phyloP scores from a whole-genome alignment of 2,329 filamentous ascomycete genomes.

The Ambrosiella beaveri region DNA sequence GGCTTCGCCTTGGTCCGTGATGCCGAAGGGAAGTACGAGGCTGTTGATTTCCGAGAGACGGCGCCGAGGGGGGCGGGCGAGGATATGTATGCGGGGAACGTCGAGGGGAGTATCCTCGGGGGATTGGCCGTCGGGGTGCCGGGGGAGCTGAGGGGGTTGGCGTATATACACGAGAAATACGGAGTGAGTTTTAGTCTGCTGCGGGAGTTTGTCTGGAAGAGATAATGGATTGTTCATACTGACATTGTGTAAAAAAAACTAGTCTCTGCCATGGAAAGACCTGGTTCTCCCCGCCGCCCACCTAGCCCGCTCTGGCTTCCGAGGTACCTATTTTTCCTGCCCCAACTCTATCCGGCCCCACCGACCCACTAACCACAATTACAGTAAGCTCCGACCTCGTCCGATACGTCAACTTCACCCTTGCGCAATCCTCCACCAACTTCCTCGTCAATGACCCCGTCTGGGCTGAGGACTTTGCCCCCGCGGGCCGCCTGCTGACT shows the following conservation, averaged over 20 bases:
- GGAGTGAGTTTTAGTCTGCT: constrained; percentile 27
- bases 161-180: constrained; percentile 58
- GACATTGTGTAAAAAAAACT: neutral
- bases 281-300: constrained; percentile 59
- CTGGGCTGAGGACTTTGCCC: constrained; percentile 81
- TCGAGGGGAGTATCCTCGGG: constrained; percentile 47
- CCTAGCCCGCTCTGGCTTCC: constrained; percentile 58
- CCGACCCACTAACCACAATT: constrained; percentile 13
- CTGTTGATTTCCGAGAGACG: constrained; percentile 77
- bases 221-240: neutral
- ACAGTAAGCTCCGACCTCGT: constrained; percentile 55
- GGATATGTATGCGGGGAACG: constrained; percentile 69
- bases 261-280: constrained; percentile 43
- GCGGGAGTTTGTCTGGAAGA: neutral
- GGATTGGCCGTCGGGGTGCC: constrained; percentile 59
- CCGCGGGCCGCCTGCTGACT: constrained; percentile 53
- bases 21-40: constrained; percentile 59
- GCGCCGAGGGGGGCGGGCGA: constrained; percentile 66
- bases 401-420: constrained; percentile 43
- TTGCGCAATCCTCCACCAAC: constrained; percentile 22
- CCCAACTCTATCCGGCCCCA: too few relatives aligned
- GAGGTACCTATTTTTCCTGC: constrained; percentile 18
- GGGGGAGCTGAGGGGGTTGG: constrained; percentile 60
- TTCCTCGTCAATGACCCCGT: constrained; percentile 60
- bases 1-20: constrained; percentile 74